A percentile compares a stretch with the other conserved stretches of the same genome.
These are phyloP conservation scores for Blastobotrys buckinghamii DNA, from an alignment of 1,139 yeast genomes.

Conservation along the genomic window DNA sequence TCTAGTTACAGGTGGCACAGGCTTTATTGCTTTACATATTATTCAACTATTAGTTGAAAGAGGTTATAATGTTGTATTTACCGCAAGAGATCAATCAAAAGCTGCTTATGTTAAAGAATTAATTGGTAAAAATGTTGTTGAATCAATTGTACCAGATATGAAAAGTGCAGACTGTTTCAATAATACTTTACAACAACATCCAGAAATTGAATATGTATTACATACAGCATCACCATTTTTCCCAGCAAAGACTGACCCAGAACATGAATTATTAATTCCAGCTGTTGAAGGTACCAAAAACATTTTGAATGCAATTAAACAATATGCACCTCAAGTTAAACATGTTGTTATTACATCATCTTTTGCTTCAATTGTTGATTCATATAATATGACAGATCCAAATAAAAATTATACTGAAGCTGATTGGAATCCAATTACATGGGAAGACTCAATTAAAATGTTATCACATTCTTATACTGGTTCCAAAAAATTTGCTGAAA, in stretches of 20 bases:
- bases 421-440: neutral
- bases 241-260: neutral
- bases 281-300: neutral
- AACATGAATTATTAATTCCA: neutral
- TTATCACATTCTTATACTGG: constrained; percentile 6
- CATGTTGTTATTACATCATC: constrained; percentile 1
- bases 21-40: neutral
- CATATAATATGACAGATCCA: neutral
- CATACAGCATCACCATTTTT: constrained; percentile 1
- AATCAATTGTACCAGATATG: neutral
- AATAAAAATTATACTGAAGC: neutral
- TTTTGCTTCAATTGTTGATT: neutral
- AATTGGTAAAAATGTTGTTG: neutral
- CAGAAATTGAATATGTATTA: neutral
- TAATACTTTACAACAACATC: neutral
- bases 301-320: neutral
- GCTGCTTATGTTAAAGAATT: neutral
- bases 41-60: neutral
- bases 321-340: neutral
- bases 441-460: neutral
- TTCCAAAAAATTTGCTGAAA: constrained; percentile 13
- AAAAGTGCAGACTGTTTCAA: neutral
- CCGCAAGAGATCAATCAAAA: neutral
- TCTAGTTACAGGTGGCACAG: constrained; percentile 1
- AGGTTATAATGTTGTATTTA: neutral